These are phyloP conservation scores for Aspergillus neotritici DNA, from an alignment of 2,329 filamentous ascomycete genomes.

Conservation along the genomic window DNA sequence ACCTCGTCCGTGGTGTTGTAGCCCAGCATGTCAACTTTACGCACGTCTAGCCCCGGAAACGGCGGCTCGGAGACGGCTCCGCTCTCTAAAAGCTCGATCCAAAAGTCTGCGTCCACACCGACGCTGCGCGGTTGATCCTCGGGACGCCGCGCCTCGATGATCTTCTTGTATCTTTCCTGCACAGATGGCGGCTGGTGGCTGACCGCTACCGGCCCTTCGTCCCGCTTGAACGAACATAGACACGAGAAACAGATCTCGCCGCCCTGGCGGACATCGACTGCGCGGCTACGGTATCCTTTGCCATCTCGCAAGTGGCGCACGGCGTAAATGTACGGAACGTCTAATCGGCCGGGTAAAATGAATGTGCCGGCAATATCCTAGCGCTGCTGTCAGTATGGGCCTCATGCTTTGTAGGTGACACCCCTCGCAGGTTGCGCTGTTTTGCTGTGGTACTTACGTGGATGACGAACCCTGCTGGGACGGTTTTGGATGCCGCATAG, in stretches of 20 bases:
- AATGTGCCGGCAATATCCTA: constrained; percentile 52
- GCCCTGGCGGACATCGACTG: constrained; percentile 48
- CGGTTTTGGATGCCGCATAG: constrained; percentile 52
- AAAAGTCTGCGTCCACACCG: constrained; percentile 34
- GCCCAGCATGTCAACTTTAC: constrained; percentile 49
- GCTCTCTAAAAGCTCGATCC: constrained; percentile 23
- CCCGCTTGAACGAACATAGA: constrained; percentile 48
- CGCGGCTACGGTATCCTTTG: constrained; percentile 47
- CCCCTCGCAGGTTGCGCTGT: no score
- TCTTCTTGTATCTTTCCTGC: constrained; percentile 24
- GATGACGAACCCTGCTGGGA: constrained; percentile 45
- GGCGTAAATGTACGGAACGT: constrained; percentile 47
- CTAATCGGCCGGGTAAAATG: constrained; percentile 42
- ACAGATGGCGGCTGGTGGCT: constrained; percentile 27
- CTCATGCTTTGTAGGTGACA: not conserved
- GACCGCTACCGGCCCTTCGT: constrained; percentile 29
- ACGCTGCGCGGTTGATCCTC: constrained; percentile 32
- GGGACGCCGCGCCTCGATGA: constrained; percentile 26
- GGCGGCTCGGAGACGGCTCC: constrained; percentile 24
- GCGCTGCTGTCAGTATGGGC: not conserved
- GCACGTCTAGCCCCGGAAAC: constrained; percentile 43
- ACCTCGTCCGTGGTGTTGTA: constrained; percentile 38
- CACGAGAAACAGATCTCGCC: constrained; percentile 49
- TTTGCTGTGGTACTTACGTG: constrained; percentile 38
- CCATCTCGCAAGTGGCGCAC: constrained; percentile 49